Conservation (phyloP, 208 protist genomes). For the Acanthamoeba divionensis region DNA sequence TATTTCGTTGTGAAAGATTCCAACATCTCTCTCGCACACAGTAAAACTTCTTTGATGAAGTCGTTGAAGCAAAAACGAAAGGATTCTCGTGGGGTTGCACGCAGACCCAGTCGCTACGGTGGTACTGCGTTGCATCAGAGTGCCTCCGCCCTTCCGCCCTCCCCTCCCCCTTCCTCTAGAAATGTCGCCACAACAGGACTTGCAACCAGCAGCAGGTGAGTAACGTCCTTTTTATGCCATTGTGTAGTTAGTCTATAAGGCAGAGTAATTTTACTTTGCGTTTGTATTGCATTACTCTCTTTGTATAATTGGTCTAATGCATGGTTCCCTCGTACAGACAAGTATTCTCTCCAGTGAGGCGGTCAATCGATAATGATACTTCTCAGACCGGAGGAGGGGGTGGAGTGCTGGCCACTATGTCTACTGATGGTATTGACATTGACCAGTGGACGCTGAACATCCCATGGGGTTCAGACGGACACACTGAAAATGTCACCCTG, state of each 20-base stretch:
- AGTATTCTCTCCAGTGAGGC: too few relatives aligned
- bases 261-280: too few relatives aligned
- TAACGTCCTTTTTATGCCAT: too few relatives aligned
- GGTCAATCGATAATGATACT: too few relatives aligned
- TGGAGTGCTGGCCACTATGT: not conserved
- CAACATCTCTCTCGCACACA: not conserved
- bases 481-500: not conserved
- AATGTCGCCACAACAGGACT: too few relatives aligned
- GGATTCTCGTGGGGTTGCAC: not conserved
- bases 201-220: too few relatives aligned
- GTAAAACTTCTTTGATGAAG: not conserved
- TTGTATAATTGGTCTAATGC: not conserved
- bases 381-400: too few relatives aligned
- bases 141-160: not conserved
- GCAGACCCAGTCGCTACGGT: not conserved
- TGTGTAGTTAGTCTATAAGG: too few relatives aligned
- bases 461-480: not conserved
- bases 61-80: not conserved
- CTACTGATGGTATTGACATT: conserved; percentile 3
- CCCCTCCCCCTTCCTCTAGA: not conserved
- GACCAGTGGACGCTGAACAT: not conserved
- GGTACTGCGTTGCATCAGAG: not conserved
- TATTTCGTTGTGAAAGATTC: not conserved
- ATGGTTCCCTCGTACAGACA: not conserved
- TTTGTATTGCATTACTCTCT: not conserved